Percentiles rank a stretch among this genome's conserved stretches.
These are phyloP conservation scores for Penicillium canariense DNA, from an alignment of 495 filamentous ascomycete genomes.

Conservation along the genomic window DNA sequence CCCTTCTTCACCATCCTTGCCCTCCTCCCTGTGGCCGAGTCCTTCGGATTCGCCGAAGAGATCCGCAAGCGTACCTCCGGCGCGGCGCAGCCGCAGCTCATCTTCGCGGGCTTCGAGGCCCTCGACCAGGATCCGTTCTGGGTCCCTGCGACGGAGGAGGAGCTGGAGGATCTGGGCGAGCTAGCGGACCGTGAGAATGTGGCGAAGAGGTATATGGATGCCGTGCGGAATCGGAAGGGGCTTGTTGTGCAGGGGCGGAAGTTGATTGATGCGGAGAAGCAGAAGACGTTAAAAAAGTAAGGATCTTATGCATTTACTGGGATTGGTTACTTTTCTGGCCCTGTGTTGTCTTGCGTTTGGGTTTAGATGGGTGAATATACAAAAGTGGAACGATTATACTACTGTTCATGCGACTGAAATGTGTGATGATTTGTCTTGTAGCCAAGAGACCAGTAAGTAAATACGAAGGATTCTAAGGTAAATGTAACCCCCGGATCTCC, in stretches of 20 bases:
- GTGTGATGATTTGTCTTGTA: too few species aligned
- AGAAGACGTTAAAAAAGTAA: conserved; percentile 96
- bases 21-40: conserved; percentile 84
- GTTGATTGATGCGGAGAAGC: conserved; percentile 93
- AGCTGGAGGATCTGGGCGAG: conserved; percentile 94
- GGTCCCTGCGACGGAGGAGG: conserved; percentile 95
- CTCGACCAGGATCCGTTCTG: conserved; percentile 94
- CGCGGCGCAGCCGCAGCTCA: conserved; percentile 84
- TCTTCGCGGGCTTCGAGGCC: conserved; percentile 89
- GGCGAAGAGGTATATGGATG: conserved; percentile 93
- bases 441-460: too few species aligned
- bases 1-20: conserved; percentile 93
- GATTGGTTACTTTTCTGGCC: neutral
- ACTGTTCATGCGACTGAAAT: too few species aligned
- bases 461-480: too few species aligned
- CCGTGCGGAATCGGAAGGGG: conserved; percentile 80
- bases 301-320: neutral
- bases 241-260: conserved; percentile 76
- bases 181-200: conserved; percentile 91
- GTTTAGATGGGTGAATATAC: neutral
- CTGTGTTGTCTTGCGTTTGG: neutral
- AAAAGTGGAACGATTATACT: neutral
- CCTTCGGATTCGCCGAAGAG: conserved; percentile 93
- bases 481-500: conserved; percentile 29
- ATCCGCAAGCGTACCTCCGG: conserved; percentile 93